Base-by-base conservation (phyloP, 2,329 filamentous ascomycete species). In the Aspergillus arachidicola region DNA sequence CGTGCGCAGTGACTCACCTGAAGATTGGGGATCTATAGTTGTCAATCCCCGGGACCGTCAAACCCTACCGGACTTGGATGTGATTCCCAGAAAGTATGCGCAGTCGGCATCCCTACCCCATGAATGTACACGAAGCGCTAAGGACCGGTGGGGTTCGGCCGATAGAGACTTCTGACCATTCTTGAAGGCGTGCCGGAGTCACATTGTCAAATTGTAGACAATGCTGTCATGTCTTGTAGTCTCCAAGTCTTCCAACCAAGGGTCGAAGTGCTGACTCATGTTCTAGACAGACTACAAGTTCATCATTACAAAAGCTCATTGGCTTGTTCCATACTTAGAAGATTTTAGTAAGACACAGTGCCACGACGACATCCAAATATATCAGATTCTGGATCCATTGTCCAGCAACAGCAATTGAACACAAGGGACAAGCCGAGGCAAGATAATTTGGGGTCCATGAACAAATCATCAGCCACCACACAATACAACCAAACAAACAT, bases 251-350 rank as follows among this genome's bases (percentile, higher is more conserved):
- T 26, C n/a, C 32, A 59, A 58, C 62, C 55, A 58, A 59, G 62
- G 62, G 43, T 55, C 48, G 23, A 19, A 14, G 21, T 38, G 59
- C 48, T 58, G 62, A 61, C 28, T 64, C 56, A 59, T n/a, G 59
- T 61, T 64, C 62, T 64, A 64, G 62, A 61, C 62, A 54, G n/a
- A 41, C 38, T 28, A 48, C 1, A 16, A 57, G 36, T 54, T 58
- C 45, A 32, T 38, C 36, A 26, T 23, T 12, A 21, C 53, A 26
- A 21, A 57, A 6, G n/a, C 14, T 51, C 53, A 63, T 63, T 63
- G 61, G 61, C 19, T n/a, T 26, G 36, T 59, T 61, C 16, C 51
- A 64, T 56, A 64, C 58, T 61, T 64, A 60, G 58, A 60, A 56
- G 16, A 41, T n/a, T 41, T 16, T n/a, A 36, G 34, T 48, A 50